Evolutionary conservation across 352 stramenopile genomes (phyloP), one percentile per base, ranked within the genome.

Genomic region (Elongisporangium prolatum): DNA sequence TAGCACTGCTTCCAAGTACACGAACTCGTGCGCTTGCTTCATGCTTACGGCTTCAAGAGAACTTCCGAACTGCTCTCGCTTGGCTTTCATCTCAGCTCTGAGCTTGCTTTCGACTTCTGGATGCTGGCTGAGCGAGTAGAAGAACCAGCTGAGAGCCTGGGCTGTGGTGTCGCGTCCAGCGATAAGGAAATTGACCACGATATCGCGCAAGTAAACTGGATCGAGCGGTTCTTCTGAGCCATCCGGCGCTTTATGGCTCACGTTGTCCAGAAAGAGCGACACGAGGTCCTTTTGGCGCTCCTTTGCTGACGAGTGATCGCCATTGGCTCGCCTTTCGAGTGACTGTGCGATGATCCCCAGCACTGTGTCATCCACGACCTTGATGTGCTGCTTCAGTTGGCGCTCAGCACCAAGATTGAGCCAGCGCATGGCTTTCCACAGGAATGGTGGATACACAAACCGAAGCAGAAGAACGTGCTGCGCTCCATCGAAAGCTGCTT

Each of bases 121-220:
- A 52, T 93, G 68, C 20, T 72, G 61, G 16, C 48, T 69, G 1
- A 96, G 54, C 48, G 69, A 68, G 56, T 71, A 71, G 52, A 93
- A 84, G 60, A 92, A 75, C 86, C 86, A 96, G 11, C 64, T 71
- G 1, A 96, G 60, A 9, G 81, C 69, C 28, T 86, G 82, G 14
- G 86, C 84, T 0, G 82, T 93, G 0, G 86, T 91, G 65, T 96
- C 86, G 6, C 86, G 71, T 4, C 86, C 87, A 25, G 84, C 83
- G 48, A 96, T 69, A 13, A 96, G 53, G 63, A 96, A 89, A 38
- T 80, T 92, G 21, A 96, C 67, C 14, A 89, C 76, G 13, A 96
- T 74, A 63, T 95, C 83, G 20, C 80, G 80, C n/a, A 95, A 44
- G 47, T 69, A 83, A 0, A 55, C 38, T 17, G 70, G 63, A 21